phyloP scores from a whole-genome alignment of 1,284 basidiomycete genomes.

The Rhodotorula sp. region DNA sequence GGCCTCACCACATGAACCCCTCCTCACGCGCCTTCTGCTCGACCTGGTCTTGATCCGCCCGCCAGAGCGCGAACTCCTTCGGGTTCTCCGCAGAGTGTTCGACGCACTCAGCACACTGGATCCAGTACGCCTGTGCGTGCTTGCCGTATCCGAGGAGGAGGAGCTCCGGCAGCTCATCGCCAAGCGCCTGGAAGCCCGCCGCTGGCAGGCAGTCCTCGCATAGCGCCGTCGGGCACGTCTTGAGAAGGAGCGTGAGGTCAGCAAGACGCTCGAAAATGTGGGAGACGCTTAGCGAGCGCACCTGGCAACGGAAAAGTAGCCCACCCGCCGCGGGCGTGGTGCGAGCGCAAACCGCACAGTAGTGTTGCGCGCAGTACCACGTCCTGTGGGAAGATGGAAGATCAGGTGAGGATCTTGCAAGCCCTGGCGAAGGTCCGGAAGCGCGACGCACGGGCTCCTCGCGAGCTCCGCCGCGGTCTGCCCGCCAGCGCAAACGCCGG shows the following conservation, averaged over 20 bases:
- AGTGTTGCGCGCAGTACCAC: conserved; percentile 58
- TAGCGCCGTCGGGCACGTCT: conserved; percentile 53
- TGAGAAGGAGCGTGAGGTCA: conserved; percentile 1
- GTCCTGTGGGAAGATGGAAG: neutral
- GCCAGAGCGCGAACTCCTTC: neutral
- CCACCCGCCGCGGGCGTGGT: conserved; percentile 56
- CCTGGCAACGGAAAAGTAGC: conserved; percentile 30
- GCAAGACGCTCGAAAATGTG: neutral
- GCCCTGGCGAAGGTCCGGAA: too few species aligned
- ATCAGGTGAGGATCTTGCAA: too few species aligned
- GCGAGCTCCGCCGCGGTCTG: conserved; percentile 2
- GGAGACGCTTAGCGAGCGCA: neutral
- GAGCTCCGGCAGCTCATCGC: conserved; percentile 62
- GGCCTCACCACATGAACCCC: conserved; percentile 2
- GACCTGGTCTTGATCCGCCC: conserved; percentile 4
- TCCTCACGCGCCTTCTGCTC: conserved; percentile 5
- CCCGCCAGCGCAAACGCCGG: conserved; percentile 16
- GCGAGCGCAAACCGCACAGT: conserved; percentile 56
- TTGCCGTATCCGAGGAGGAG: conserved; percentile 23
- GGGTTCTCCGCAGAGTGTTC: conserved; percentile 20
- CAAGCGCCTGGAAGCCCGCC: conserved; percentile 59
- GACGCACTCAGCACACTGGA: conserved; percentile 13
- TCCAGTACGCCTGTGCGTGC: conserved; percentile 24
- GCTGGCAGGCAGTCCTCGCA: conserved; percentile 62
- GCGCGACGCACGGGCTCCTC: conserved; percentile 2